Percentiles rank a stretch among this genome's conserved stretches.
These are phyloP conservation scores for Glaciozyma martinii DNA, from an alignment of 768 basidiomycete species.

Conservation along the genomic window DNA sequence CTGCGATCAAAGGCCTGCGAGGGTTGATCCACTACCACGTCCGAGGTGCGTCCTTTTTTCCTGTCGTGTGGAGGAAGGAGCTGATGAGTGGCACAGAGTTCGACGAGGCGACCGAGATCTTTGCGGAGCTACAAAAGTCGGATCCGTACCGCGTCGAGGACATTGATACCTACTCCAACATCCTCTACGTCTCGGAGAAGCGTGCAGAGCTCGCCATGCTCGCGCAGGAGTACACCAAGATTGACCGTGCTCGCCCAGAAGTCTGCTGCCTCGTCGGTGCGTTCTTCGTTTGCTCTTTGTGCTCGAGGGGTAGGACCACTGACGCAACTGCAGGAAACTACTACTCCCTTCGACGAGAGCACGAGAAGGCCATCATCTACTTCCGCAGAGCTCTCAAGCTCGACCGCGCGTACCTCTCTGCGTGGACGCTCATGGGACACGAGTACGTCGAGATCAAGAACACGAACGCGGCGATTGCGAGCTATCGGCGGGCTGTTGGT, in stretches of 20 bases:
- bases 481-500: constrained; percentile 93
- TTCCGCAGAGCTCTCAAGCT: constrained; percentile 90
- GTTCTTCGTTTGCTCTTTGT: constrained; percentile 36
- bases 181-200: constrained; percentile 89
- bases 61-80: not conserved
- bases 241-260: constrained; percentile 91
- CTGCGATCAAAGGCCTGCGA: constrained; percentile 63
- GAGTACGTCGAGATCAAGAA: constrained; percentile 99
- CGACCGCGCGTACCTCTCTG: constrained; percentile 86
- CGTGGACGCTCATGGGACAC: constrained; percentile 99
- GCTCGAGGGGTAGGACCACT: not conserved
- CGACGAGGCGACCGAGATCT: constrained; percentile 70
- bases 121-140: constrained; percentile 65
- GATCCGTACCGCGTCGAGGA: constrained; percentile 90
- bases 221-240: constrained; percentile 77
- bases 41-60: constrained; percentile 55
- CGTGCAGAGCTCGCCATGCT: constrained; percentile 77
- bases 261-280: constrained; percentile 89
- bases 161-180: constrained; percentile 92
- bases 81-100: constrained; percentile 55
- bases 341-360: constrained; percentile 83
- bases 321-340: constrained; percentile 70
- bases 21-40: constrained; percentile 83
- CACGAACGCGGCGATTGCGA: constrained; percentile 95
- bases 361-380: constrained; percentile 91